phyloP scores from a whole-genome alignment of 1,139 yeast species.

The Blastobotrys persicus region DNA sequence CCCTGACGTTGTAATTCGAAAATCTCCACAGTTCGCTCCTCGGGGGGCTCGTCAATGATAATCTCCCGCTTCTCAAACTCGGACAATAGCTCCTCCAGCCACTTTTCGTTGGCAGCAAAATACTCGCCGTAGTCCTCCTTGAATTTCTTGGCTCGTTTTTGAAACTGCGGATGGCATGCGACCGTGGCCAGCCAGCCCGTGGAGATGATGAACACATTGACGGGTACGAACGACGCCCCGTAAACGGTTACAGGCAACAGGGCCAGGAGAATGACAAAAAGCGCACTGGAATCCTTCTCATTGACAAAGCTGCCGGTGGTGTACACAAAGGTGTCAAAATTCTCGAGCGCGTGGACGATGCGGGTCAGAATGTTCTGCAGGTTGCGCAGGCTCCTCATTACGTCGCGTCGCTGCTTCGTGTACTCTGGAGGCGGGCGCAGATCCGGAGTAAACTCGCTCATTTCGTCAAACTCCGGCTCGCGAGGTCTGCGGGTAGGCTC shows the following conservation, averaged over 20 bases:
- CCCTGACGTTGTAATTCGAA: conserved; percentile 73
- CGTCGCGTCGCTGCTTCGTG: conserved; percentile 20
- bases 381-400: conserved; percentile 55
- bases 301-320: conserved; percentile 72
- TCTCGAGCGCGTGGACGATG: conserved; percentile 50
- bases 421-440: conserved; percentile 11
- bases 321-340: conserved; percentile 53
- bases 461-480: conserved; percentile 19
- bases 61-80: conserved; percentile 49
- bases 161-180: conserved; percentile 57
- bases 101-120: conserved; percentile 25
- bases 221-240: conserved; percentile 64
- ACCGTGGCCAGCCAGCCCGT: conserved; percentile 54
- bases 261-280: conserved; percentile 48
- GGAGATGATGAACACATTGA: conserved; percentile 57
- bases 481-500: conserved; percentile 15
- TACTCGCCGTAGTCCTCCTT: conserved; percentile 24
- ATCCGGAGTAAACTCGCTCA: conserved; percentile 18
- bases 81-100: conserved; percentile 29
- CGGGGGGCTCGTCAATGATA: conserved; percentile 69
- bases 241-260: conserved; percentile 46
- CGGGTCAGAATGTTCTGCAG: conserved; percentile 62
- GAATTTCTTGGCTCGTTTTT: conserved; percentile 28
- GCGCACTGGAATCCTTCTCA: conserved; percentile 61
- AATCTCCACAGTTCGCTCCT: conserved; percentile 57